phyloP scores from a whole-genome alignment of 139 green algal genomes.

The Nannochloris sp. region DNA sequence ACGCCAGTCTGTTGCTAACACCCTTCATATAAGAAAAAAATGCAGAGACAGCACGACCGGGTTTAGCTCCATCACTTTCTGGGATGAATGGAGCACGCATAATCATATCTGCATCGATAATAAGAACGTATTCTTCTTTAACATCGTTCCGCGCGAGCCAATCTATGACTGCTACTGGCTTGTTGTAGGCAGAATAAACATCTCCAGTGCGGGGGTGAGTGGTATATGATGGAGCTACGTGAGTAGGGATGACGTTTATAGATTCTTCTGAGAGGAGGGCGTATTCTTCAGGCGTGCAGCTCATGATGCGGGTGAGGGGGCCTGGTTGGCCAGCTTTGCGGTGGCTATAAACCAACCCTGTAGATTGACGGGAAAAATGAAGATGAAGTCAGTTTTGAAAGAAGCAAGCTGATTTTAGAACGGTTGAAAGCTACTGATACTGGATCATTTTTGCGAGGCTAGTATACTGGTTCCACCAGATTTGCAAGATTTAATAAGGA shows the following conservation, averaged over 20 bases:
- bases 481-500: no score
- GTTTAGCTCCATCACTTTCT: conserved; percentile 17
- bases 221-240: conserved; percentile 55
- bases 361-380: not conserved
- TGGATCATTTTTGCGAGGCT: not conserved
- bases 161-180: conserved; percentile 73
- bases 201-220: conserved; percentile 38
- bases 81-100: conserved; percentile 37
- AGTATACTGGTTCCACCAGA: not conserved
- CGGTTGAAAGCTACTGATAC: not conserved
- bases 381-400: not conserved
- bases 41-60: conserved; percentile 21
- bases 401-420: not conserved
- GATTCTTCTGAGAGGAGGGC: conserved; percentile 4
- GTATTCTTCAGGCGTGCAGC: conserved; percentile 56
- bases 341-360: conserved; percentile 42
- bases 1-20: conserved; percentile 33
- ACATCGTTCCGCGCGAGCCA: conserved; percentile 46
- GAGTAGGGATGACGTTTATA: conserved; percentile 34
- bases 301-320: conserved; percentile 64
- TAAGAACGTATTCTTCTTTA: conserved; percentile 51
- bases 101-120: conserved; percentile 62
- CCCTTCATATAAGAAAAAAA: conserved; percentile 42
- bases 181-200: conserved; percentile 41
- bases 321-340: conserved; percentile 54